A percentile compares a stretch with the other conserved stretches of the same genome.
phyloP scores from a whole-genome alignment of 768 basidiomycete genomes.

The Porpolomopsis calyptriformis region DNA sequence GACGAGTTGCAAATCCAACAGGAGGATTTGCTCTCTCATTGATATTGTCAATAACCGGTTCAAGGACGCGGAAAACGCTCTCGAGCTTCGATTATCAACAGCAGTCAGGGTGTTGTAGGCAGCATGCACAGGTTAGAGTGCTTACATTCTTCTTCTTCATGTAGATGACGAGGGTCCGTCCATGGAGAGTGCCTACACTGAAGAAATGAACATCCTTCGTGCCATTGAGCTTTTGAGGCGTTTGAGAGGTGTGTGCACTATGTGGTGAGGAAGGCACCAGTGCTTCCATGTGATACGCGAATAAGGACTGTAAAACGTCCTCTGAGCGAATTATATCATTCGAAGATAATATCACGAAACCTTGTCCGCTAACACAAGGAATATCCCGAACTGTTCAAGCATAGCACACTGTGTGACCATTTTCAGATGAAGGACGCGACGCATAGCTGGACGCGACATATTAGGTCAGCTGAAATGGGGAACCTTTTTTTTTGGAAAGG shows the following conservation, averaged over 20 bases:
- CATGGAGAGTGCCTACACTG: conserved; percentile 78
- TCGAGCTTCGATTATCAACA: conserved; percentile 40
- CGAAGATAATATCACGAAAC: conserved; percentile 22
- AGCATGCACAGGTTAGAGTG: not conserved
- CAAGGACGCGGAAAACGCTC: conserved; percentile 94
- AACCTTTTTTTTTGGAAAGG: not conserved
- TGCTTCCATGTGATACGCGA: conserved; percentile 94
- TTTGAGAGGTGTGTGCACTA: conserved; percentile 55
- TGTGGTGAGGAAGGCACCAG: conserved; percentile 81
- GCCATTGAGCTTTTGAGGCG: conserved; percentile 84
- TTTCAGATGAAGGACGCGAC: conserved; percentile 87
- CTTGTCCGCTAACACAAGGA: conserved; percentile 92
- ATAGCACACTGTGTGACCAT: conserved; percentile 94
- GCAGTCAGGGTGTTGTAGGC: not conserved
- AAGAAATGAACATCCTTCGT: conserved; percentile 94
- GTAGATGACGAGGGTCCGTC: conserved; percentile 83
- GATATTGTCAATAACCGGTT: conserved; percentile 87
- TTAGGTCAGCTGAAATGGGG: not conserved
- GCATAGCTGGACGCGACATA: conserved; percentile 49
- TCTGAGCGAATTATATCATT: not conserved
- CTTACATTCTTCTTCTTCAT: conserved; percentile 87
- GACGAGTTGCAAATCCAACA: conserved; percentile 58
- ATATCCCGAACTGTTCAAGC: conserved; percentile 92
- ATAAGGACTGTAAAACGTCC: conserved; percentile 48
- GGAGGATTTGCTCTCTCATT: conserved; percentile 66